These are phyloP conservation scores for Phytophthora boehmeriae DNA, from an alignment of 352 stramenopile genomes.

Conservation along the genomic window DNA sequence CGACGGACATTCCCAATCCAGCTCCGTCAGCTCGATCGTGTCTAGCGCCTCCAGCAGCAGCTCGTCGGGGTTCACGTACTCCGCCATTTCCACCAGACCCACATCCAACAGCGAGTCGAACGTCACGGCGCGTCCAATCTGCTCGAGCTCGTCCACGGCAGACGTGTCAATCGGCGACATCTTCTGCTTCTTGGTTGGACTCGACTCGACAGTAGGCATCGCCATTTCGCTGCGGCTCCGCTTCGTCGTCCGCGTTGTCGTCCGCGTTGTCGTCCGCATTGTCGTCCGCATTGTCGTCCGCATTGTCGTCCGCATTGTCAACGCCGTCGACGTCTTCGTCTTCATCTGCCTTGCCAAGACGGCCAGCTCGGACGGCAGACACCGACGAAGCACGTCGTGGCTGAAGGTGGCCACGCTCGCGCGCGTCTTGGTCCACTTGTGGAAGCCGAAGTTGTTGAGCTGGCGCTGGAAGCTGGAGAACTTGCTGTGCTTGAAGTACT, in stretches of 20 bases:
- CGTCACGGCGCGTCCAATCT: background rate
- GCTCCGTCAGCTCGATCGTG: conserved; percentile 19
- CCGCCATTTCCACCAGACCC: background rate
- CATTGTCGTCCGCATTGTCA: background rate
- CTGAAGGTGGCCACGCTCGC: conserved; percentile 68
- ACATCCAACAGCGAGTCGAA: conserved; percentile 9
- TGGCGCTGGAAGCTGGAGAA: conserved; percentile 92
- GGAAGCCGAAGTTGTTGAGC: conserved; percentile 93
- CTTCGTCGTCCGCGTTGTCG: conserved; percentile 11
- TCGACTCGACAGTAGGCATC: background rate
- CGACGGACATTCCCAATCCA: conserved; percentile 20
- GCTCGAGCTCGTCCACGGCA: conserved; percentile 3
- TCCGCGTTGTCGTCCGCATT: background rate
- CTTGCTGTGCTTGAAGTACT: conserved; percentile 87
- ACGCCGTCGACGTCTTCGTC: background rate
- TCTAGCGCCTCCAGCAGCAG: conserved; percentile 13
- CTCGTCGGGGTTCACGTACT: conserved; percentile 6
- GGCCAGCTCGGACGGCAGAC: conserved; percentile 31
- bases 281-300: background rate
- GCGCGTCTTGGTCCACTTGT: conserved; percentile 80
- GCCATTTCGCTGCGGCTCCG: conserved; percentile 7
- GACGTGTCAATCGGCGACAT: conserved; percentile 22
- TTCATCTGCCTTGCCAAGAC: conserved; percentile 19
- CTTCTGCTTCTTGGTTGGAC: conserved; percentile 17
- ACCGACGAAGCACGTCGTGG: conserved; percentile 58